Base-by-base conservation (phyloP, 2,329 filamentous ascomycete genomes). In the Aureobasidium lini region DNA sequence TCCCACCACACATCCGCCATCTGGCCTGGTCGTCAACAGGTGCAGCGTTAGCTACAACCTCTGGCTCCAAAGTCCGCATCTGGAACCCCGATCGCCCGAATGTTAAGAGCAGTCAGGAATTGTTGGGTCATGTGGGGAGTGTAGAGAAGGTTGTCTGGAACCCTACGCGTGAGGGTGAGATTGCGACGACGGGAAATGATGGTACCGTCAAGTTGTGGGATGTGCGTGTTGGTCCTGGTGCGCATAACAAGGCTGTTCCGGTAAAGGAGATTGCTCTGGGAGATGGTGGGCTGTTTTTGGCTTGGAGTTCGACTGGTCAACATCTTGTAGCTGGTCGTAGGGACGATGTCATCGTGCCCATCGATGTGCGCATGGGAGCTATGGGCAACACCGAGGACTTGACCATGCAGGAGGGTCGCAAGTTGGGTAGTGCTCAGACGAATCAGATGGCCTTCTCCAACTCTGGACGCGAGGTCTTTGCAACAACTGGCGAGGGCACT, bases 1-100 rank as follows among this genome's bases (percentile, higher is more conserved):
- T 69, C 23, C 61, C 67, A 15, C 68, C 69, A 31, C 67, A 67
- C 40, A 67, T 69, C 60, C 67, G 62, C 42, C 66, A 64, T 43
- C 61, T 97, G 64, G 86, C 89, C 40, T 97, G 93, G 93, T 96
- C 93, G 64, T 89, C 92, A 0, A 79, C 89, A 0, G 91, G 93
- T 36, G 88, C 84, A 8, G 79, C 94, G 61, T 85, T 97, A 62
- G 93, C 93, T 0, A 95, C 92, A 0, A 91, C 90, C 3, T 82
- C 87, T 6, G 77, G 80, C 28, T 86, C 90, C 68, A 84, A 82
- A 65, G 73, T 93, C 57, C 84, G 89, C 66, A 86, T 92, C 49
- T 93, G 89, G 89, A 92, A 92, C 65, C 86, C 88, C 1, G 89
- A 93, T 65, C 85, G 87, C 67, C 81, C 85, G 2, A 84, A 87